Evolutionary conservation across 805 yeast genomes (phyloP), one percentile per base, ranked within the genome.

Genomic region (Nakazawaea ambrosiae): DNA sequence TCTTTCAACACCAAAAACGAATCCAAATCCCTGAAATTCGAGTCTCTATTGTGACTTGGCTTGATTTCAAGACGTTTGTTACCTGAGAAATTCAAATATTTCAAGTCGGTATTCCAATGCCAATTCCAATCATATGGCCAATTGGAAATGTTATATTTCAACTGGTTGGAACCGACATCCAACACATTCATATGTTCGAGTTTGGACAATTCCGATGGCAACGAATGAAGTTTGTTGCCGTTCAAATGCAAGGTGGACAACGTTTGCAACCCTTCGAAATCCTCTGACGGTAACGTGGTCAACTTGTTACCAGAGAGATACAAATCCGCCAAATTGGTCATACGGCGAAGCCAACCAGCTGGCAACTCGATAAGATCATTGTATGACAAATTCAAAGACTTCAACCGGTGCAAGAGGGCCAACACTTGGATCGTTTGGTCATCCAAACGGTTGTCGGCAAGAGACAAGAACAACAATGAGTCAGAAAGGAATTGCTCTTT

Each of bases 41-140:
- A 78, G 9, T 78, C 83, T 38, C 73, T 65, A 35, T 65, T 63
- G 35, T 71, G 70, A 41, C 71, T 70, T 29, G 80, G 83, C 51
- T 80, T 83, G 49, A 92, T 89, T 53, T 92, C 97, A 45, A 92
- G 76, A 45, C 96, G 71, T 53, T 83, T 82, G 54, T 92, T 92
- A 27, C 97, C 97, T 0, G 97, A 87, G 40, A 92, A 80, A 55
- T 90, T 92, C 54, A 92, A 70, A 50, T 82, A 88, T 47, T 69
- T 76, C 57, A 92, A 65, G 29, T 77, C 75, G 37, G 71, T 65
- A 53, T 92, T 92, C 65, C 78, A 79, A 49, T 82, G 79, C 98
- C 98, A 92, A 59, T 87, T 92, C 97, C 97, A 92, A 55, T 92
- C 98, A 53, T 86, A 90, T 12, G 92, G 94, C 73, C 88, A 85